These are phyloP conservation scores for Starmerella ratchasimensis DNA, from an alignment of 805 yeast species.

Conservation along the genomic window DNA sequence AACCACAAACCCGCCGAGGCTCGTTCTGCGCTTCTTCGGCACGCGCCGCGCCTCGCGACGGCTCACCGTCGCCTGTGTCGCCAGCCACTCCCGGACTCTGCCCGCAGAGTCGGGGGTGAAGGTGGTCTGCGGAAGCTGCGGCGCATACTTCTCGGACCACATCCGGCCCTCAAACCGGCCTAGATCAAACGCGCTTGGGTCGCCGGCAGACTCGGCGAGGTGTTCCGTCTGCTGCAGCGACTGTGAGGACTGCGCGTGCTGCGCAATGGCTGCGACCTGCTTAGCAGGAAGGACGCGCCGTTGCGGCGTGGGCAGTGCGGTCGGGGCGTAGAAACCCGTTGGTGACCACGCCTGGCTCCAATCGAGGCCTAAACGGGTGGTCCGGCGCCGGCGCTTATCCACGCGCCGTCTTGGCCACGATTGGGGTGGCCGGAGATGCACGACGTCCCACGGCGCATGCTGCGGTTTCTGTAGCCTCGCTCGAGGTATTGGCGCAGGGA, in stretches of 20 bases:
- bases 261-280: not conserved
- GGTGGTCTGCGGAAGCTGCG: conserved; percentile 6
- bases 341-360: too few species aligned
- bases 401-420: too few species aligned
- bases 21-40: conserved; percentile 1
- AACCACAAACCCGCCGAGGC: conserved; percentile 23
- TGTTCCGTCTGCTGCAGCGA: not conserved
- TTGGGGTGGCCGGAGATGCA: too few species aligned
- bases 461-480: too few species aligned
- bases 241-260: not conserved
- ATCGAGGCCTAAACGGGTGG: too few species aligned
- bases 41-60: too few species aligned
- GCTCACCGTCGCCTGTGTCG: too few species aligned
- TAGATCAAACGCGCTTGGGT: conserved; percentile 18
- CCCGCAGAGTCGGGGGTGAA: conserved; percentile 3
- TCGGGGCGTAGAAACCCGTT: too few species aligned
- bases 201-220: not conserved
- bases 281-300: not conserved
- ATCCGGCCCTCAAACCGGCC: conserved; percentile 21
- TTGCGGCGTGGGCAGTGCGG: too few species aligned
- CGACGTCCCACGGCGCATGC: too few species aligned
- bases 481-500: too few species aligned
- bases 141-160: conserved; percentile 24
- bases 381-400: too few species aligned
- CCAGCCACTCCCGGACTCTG: conserved; percentile 10